Conservation (phyloP, 176 grass and related monocot genomes). For the Olyra latifolia region DNA sequence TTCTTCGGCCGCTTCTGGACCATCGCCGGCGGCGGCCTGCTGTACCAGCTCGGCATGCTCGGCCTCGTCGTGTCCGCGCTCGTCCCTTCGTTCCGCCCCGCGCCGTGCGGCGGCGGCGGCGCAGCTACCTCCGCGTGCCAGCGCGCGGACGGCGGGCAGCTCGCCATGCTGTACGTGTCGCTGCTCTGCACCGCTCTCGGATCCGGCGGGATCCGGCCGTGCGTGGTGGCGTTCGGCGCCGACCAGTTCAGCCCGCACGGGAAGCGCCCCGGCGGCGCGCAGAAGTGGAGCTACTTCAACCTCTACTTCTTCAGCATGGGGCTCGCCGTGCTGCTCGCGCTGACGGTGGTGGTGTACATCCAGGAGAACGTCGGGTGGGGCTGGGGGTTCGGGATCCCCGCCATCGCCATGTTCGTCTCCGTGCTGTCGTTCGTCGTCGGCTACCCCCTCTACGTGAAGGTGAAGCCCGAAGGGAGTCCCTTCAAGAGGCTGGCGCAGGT, state of each 20-base stretch:
- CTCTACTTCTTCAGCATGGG: slow-evolving; percentile 78
- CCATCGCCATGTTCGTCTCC: slow-evolving; percentile 52
- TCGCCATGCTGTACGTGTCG: slow-evolving; percentile 53
- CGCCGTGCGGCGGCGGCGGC: not conserved
- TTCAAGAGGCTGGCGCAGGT: slow-evolving; percentile 55
- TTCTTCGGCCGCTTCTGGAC: slow-evolving; percentile 75
- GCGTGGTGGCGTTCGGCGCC: slow-evolving; percentile 75
- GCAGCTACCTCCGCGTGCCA: slow-evolving; percentile 30
- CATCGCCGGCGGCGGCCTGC: slow-evolving; percentile 49
- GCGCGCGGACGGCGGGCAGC: slow-evolving; percentile 36
- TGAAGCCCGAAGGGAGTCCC: slow-evolving; percentile 50
- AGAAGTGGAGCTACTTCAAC: slow-evolving; percentile 70
- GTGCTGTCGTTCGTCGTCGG: slow-evolving; percentile 55
- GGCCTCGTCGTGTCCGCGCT: slow-evolving; percentile 56
- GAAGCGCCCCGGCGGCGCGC: slow-evolving; percentile 10
- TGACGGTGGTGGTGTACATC: slow-evolving; percentile 67
- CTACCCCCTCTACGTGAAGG: slow-evolving; percentile 45
- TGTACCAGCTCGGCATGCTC: slow-evolving; percentile 70
- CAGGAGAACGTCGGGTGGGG: slow-evolving; percentile 77
- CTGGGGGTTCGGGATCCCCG: slow-evolving; percentile 55
- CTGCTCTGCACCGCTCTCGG: slow-evolving; percentile 55
- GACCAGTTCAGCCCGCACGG: slow-evolving; percentile 50
- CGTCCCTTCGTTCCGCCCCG: slow-evolving; percentile 45
- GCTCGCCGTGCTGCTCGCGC: slow-evolving; percentile 49
- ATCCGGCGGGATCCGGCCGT: slow-evolving; percentile 66